Conservation (phyloP, 1,284 basidiomycete species). For the Flammula alnicola region DNA sequence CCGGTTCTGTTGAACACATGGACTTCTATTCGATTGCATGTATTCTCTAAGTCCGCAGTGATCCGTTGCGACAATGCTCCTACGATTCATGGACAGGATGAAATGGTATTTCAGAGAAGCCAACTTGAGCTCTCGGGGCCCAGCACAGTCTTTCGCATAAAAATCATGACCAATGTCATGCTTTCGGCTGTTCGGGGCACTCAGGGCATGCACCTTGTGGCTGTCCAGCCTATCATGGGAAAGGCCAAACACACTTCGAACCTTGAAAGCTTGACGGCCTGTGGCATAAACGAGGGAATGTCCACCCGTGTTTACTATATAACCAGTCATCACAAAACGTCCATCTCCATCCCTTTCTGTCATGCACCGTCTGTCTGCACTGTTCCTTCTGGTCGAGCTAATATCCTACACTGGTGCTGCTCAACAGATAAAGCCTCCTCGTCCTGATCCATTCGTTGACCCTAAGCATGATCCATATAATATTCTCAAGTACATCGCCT, state of each 20-base stretch:
- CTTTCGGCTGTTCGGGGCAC: background rate
- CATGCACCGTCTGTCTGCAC: background rate
- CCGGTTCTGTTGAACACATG: background rate
- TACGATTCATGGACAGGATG: too few relatives aligned
- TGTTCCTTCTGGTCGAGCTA: constrained; percentile 9
- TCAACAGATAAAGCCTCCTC: constrained; percentile 27
- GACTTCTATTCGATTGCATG: too few relatives aligned
- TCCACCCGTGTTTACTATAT: background rate
- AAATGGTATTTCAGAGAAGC: too few relatives aligned
- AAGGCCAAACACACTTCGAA: too few relatives aligned
- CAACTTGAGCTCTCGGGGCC: too few relatives aligned
- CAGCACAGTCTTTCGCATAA: constrained; percentile 12
- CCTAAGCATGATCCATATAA: constrained; percentile 61
- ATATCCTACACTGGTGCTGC: constrained; percentile 11
- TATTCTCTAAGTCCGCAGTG: too few relatives aligned
- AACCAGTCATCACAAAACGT: background rate
- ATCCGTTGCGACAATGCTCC: too few relatives aligned
- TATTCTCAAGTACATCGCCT: constrained; percentile 64
- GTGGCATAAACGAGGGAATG: too few relatives aligned
- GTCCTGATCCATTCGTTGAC: constrained; percentile 52
- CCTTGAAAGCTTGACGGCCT: too few relatives aligned
- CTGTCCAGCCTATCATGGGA: constrained; percentile 4
- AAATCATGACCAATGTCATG: constrained; percentile 13
- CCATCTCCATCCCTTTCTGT: background rate
- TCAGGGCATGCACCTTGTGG: background rate